Evolutionary conservation across 108 stramenopile species (phyloP).

Genomic region (Heterococcus sp.): DNA sequence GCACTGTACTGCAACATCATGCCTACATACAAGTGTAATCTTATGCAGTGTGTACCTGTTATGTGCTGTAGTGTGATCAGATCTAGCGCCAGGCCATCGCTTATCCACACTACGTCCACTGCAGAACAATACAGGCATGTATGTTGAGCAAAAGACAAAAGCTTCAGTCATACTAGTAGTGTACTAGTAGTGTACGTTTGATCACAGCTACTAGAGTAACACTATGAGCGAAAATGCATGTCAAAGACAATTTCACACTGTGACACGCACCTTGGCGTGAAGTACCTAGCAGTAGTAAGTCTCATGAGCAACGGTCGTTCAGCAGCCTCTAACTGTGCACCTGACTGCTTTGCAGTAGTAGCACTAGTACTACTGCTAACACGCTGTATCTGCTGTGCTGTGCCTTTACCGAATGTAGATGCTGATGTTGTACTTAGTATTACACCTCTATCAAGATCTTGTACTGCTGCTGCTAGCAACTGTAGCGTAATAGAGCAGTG

Average conservation of each 20-base stretch:
- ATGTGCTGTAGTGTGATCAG: background rate
- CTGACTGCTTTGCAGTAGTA: too few species aligned
- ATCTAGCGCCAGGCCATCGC: background rate
- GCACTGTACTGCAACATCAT: too few species aligned
- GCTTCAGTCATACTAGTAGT: too few species aligned
- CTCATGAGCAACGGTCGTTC: background rate
- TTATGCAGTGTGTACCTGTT: background rate
- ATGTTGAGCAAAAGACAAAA: too few species aligned
- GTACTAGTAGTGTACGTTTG: too few species aligned
- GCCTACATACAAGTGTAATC: too few species aligned
- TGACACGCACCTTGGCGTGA: background rate
- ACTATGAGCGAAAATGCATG: too few species aligned
- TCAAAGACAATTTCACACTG: too few species aligned
- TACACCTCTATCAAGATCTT: background rate
- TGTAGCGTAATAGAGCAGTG: too few species aligned
- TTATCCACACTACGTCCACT: background rate
- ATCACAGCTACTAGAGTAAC: too few species aligned
- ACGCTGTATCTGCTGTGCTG: background rate
- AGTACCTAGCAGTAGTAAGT: background rate
- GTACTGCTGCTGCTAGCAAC: background rate
- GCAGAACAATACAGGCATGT: background rate
- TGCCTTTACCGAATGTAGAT: background rate
- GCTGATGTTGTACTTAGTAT: background rate
- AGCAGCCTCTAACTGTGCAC: too few species aligned
- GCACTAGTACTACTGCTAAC: background rate